phyloP scores from a whole-genome alignment of 495 filamentous ascomycete species.

The Letharia lupina region DNA sequence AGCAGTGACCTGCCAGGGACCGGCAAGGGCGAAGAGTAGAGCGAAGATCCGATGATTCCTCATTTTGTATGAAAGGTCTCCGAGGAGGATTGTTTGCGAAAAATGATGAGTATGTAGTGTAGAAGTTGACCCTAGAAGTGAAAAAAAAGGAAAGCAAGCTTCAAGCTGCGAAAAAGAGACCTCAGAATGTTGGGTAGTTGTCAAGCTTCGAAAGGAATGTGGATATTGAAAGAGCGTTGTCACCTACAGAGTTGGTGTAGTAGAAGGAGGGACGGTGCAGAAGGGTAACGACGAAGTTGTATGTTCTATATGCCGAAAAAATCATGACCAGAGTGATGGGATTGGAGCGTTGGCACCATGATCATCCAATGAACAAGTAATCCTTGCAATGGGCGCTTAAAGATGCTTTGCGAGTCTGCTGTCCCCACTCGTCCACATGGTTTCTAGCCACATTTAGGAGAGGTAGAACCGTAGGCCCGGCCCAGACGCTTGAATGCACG shows the following conservation, averaged over 20 bases:
- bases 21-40: constrained; percentile 10
- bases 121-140: neutral
- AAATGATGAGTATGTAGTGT: neutral
- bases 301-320: neutral
- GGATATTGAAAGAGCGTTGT: constrained; percentile 6
- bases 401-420: neutral
- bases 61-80: constrained; percentile 1
- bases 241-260: neutral
- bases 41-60: neutral
- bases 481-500: constrained; percentile 1
- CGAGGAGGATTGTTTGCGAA: neutral
- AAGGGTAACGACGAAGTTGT: neutral
- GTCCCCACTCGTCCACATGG: constrained; percentile 3
- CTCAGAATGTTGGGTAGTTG: neutral
- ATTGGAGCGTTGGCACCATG: neutral
- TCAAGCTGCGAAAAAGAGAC: constrained; percentile 4
- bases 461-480: neutral
- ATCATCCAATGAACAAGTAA: neutral
- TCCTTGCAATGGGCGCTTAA: neutral
- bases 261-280: neutral
- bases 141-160: neutral
- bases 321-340: neutral
- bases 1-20: neutral
- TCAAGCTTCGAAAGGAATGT: constrained; percentile 7
- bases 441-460: neutral